These are phyloP conservation scores for Jamesozyma hellenica DNA, from an alignment of 805 yeast genomes.

Conservation along the genomic window DNA sequence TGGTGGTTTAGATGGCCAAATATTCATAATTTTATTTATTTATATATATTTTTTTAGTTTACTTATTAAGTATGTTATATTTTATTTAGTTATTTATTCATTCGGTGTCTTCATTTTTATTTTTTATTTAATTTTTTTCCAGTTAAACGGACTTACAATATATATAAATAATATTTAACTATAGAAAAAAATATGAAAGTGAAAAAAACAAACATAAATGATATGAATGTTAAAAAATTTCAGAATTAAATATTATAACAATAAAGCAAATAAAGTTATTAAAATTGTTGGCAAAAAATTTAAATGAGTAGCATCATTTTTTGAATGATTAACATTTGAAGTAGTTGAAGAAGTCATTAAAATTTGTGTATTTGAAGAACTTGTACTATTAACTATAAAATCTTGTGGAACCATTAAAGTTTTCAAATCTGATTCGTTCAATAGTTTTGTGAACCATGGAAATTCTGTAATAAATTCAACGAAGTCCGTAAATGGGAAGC, in stretches of 20 bases:
- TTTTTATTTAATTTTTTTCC: no score
- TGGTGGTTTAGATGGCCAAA: constrained; percentile 27
- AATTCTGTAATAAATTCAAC: constrained; percentile 28
- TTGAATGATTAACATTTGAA: neutral
- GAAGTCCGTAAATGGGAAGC: constrained; percentile 32
- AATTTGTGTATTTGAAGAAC: neutral
- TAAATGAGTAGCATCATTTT: neutral
- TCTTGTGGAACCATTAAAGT: constrained; percentile 22
- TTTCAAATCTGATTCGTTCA: constrained; percentile 13
- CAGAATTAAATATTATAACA: no score
- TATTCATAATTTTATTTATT: neutral
- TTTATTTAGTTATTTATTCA: no score
- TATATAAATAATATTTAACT: no score
- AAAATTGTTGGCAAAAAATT: neutral
- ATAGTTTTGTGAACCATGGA: constrained; percentile 25
- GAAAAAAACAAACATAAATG: no score
- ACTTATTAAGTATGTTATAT: no score
- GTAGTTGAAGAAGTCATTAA: neutral
- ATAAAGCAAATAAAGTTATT: no score
- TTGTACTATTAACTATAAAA: constrained; percentile 6
- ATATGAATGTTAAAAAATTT: no score
- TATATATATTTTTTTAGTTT: neutral
- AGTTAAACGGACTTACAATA: no score
- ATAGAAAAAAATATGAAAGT: no score
- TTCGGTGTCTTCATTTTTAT: no score